phyloP scores from a whole-genome alignment of 2,329 filamentous ascomycete species.

The Corinectria fuckeliana region DNA sequence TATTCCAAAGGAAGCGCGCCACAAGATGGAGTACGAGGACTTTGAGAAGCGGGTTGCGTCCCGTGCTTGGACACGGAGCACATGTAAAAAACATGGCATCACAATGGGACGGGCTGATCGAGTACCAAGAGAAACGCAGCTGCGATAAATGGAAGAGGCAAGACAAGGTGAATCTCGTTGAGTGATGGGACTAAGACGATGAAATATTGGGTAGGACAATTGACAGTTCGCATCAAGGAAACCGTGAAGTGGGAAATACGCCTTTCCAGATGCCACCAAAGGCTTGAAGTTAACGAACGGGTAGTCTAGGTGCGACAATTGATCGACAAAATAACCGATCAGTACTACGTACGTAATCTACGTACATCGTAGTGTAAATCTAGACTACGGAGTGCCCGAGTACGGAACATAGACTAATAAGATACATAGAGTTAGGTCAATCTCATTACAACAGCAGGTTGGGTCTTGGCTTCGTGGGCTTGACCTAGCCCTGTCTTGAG shows the following conservation, averaged over 20 bases:
- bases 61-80: not conserved
- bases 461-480: not conserved
- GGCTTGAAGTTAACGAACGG: not conserved
- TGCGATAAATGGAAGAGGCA: not conserved
- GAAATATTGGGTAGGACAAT: not conserved
- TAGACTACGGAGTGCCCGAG: not conserved
- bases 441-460: constrained; percentile 4
- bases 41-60: not conserved
- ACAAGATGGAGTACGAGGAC: not conserved
- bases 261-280: not conserved
- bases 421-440: not conserved
- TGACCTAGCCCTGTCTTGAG: not conserved
- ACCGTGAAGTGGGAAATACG: not conserved
- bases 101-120: not conserved
- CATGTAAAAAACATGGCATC: not conserved
- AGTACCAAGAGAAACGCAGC: not conserved
- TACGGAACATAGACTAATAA: not conserved
- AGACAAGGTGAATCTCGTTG: not conserved
- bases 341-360: too few species aligned
- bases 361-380: too few species aligned
- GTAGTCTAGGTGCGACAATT: not conserved
- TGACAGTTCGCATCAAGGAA: not conserved
- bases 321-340: constrained; percentile 2
- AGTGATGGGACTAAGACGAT: not conserved
- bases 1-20: not conserved